Base-by-base conservation (phyloP, 768 basidiomycete species). In the Leccinellum rugosiceps region DNA sequence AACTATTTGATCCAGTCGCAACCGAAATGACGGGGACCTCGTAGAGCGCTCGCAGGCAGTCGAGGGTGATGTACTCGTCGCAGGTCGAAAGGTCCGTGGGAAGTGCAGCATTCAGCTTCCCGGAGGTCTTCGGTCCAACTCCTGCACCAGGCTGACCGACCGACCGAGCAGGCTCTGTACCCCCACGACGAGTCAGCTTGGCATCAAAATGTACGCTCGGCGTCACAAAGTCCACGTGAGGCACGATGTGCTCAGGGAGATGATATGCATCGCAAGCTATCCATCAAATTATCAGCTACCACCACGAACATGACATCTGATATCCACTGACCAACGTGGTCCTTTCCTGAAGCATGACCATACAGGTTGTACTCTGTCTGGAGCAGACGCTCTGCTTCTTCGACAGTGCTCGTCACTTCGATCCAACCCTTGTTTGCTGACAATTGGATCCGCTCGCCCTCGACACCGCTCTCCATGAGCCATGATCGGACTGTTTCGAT, bases 191-290 rank as follows among this genome's bases (percentile, higher is more conserved):
- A 30, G 61, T 53, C 55, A 68, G 41, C 51, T 60, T 64, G 10
- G 58, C 53, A 53, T 72, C 68, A 26, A 76, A 76, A 63, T 74
- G 65, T 2, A 74, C 64, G 21, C 70, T 70, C 13, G 72, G 72
- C 1, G 63, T 71, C 43, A 73, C 67, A 53, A 75, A 64, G 51
- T 76, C 72, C 15, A 74, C 62, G 49, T 76, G 75, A 32, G 66
- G 59, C 6, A 43, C 57, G 30, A 75, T 54, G 52, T 74, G 58
- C n/a, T 61, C 63, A 6, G 74, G 75, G 26, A 75, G 58, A 44
- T 68, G 68, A 57, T 75, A 75, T 9, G 66, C 68, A 11, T 72
- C 62, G 55, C 72, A 76, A 19, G 66, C 74, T 73, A 58, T 17
- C 6, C 6, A 53, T 50, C 25, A 32, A 8, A 30, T 15, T 14